Conservation (phyloP, 192 early-diverging fungal genomes). For the Coemansia interrupta region DNA sequence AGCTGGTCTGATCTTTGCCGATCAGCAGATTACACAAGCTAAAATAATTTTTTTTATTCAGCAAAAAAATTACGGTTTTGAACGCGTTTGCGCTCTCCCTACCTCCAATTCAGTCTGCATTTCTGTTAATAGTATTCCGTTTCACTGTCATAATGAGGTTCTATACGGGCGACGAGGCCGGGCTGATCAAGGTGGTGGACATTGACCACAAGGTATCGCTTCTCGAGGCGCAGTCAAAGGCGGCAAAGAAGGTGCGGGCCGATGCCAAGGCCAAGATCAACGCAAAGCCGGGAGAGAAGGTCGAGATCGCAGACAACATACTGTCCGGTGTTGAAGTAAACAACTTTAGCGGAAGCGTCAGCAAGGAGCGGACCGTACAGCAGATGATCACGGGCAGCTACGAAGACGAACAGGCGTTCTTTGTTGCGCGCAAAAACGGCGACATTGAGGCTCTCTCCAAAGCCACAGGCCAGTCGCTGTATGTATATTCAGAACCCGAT, state of each 20-base stretch:
- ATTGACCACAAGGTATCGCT: conserved; percentile 44
- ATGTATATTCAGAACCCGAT: conserved; percentile 17
- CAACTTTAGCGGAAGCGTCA: conserved; percentile 24
- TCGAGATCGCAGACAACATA: conserved; percentile 9
- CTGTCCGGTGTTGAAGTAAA: conserved; percentile 25
- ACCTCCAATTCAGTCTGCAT: too few relatives aligned
- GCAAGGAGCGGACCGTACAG: conserved; percentile 22
- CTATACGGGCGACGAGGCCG: conserved; percentile 54
- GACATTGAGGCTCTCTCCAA: conserved; percentile 24
- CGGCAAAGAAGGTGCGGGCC: conserved; percentile 34
- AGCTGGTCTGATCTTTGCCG: conserved; percentile 1
- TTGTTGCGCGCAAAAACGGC: conserved; percentile 38
- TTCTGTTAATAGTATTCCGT: too few relatives aligned
- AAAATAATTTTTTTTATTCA: conserved; percentile 10
- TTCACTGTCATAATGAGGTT: conserved; percentile 36
- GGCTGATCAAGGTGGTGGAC: conserved; percentile 45
- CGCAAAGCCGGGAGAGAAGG: conserved; percentile 16
- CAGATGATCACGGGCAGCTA: conserved; percentile 26
- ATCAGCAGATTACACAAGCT: conserved; percentile 2
- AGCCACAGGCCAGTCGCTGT: conserved; percentile 12
- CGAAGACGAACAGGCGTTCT: conserved; percentile 13
- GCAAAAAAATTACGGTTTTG: not conserved
- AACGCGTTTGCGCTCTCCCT: not conserved
- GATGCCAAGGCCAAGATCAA: conserved; percentile 43
- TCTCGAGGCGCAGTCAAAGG: conserved; percentile 40